Base-by-base conservation (phyloP, 2,329 filamentous ascomycete species). In the Colletotrichum camelliae region DNA sequence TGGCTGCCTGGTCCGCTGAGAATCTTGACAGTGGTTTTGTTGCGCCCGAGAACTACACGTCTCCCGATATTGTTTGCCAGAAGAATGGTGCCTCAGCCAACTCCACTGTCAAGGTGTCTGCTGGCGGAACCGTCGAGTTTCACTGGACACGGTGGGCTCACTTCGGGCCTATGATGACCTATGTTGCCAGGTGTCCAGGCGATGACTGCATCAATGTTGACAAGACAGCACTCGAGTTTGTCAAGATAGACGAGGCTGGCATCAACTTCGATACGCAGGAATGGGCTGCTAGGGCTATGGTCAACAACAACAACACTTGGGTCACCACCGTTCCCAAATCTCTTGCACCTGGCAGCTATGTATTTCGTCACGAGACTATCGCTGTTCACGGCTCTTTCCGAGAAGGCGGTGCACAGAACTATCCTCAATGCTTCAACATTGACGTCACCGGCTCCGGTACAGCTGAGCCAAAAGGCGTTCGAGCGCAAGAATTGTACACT, bases 401-500 rank as follows among this genome's bases (percentile, higher is more conserved):
- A 1, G 39, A 43, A 43, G 39, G 39, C 18, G 39, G 39, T 1
- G 39, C 39, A 0, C 39, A 43, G 18, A 43, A 12, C 39, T 43
- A 43, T n/a, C 39, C 18, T 43, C 39, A 43, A 43, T 43, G 39
- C 39, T n/a, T 43, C 39, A 43, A 43, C 39, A n/a, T 43, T n/a
- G 39, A 43, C 0, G 39, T 43, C 39, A 43, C 39, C 39, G 39
- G 39, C 0, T 43, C 39, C 39, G 39, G 39, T 1, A 43, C 39
- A 43, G 39, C 39, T n/a, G 39, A 43, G 0, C 39, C 39, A 0
- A 43, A 43, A 0, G 39, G 39, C 0, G 39, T 43, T 43, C 39
- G 39, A 43, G 39, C 39, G 0, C 39, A 43, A 43, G 39, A 43
- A 0, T 0, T 43, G 18, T 43, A 43, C 39, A 43, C 39, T 18